Base-by-base conservation (phyloP, 2,329 filamentous ascomycete genomes). In the Neocucurbitaria cava region DNA sequence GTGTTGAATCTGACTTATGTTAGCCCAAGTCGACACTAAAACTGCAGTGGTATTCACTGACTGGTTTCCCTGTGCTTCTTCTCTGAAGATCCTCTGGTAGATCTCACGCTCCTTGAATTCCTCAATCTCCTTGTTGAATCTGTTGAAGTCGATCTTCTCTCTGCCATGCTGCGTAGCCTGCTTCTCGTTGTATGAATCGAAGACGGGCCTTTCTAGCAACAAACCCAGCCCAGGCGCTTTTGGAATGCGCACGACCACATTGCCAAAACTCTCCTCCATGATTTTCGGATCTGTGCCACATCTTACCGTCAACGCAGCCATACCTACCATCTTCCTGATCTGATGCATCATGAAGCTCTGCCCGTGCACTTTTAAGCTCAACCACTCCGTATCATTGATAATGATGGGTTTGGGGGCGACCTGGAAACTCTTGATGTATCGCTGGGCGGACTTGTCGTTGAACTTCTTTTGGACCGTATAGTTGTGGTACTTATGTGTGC, bases 291-390 rank as follows among this genome's bases (percentile, higher is more conserved):
- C 82, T n/a, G 88, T 88, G 46, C 92, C 95, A 74, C 90, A 96
- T 33, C 95, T 88, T 6, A 96, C 89, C 5, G 94, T 82, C 56
- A 99, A 82, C 30, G 91, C 87, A 8, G 87, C 91, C 89, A 99
- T 92, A 52, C 91, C 92, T 15, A 99, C 91, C 95, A 99, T 98
- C 79, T 98, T 99, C 70, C 95, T 89, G 76, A 99, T 99, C 79
- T 99, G 95, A 77, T 99, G 95, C 95, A 99, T 99, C 95, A 99
- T 99, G 83, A 99, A 99, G 71, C 89, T 94, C 77, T 99, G 95
- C 0, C 95, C 95, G 76, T 99, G 95, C 21, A 99, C 93, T 74
- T 96, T 96, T 63, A 98, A 82, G 39, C 90, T 95, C 4, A 99
- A 82, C 95, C 95, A 99, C 80, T 99, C 90, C 1, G 92, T 97